Percentiles rank a stretch among this genome's conserved stretches.
Evolutionary conservation across 2,329 filamentous ascomycete genomes (phyloP).

Genomic region (Aspergillus eucalypticola): DNA sequence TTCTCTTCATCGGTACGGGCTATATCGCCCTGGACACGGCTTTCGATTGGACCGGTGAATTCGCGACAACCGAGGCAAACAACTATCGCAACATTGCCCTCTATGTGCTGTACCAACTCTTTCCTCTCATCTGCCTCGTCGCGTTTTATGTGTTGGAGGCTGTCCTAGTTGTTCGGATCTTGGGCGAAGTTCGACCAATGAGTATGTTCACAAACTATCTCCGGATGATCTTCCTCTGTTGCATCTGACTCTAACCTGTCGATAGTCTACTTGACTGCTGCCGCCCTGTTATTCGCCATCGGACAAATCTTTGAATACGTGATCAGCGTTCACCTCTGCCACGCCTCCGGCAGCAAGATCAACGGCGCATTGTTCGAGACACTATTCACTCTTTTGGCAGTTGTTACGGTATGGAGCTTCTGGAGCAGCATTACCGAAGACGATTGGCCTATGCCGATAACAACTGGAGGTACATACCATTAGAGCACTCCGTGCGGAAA

Average conservation of each 20-base stretch:
- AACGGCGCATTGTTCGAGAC: constrained; percentile 93
- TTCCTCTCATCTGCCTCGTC: constrained; percentile 84
- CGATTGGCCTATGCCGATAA: constrained; percentile 74
- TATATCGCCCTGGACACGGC: constrained; percentile 96
- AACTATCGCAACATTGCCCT: constrained; percentile 75
- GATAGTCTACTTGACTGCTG: constrained; percentile 70
- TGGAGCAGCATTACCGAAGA: constrained; percentile 99
- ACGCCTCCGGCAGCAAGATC: constrained; percentile 78
- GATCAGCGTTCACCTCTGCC: constrained; percentile 86
- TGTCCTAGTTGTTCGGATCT: constrained; percentile 77
- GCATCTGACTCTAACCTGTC: neutral
- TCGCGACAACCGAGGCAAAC: constrained; percentile 59
- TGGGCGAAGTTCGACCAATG: constrained; percentile 92
- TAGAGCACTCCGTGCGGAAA: constrained; percentile 1
- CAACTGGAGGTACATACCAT: constrained; percentile 32
- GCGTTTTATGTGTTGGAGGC: constrained; percentile 82
- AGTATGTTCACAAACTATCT: constrained; percentile 47
- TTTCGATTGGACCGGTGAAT: constrained; percentile 79
- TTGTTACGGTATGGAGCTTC: constrained; percentile 86
- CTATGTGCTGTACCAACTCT: constrained; percentile 90
- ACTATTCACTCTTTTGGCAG: constrained; percentile 82
- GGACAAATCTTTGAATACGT: constrained; percentile 97
- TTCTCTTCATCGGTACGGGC: constrained; percentile 83
- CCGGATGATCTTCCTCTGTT: constrained; percentile 5
- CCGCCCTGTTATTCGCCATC: constrained; percentile 79